Evolutionary conservation across 2,329 filamentous ascomycete species (phyloP).

Genomic region (Aspergillus unguis): DNA sequence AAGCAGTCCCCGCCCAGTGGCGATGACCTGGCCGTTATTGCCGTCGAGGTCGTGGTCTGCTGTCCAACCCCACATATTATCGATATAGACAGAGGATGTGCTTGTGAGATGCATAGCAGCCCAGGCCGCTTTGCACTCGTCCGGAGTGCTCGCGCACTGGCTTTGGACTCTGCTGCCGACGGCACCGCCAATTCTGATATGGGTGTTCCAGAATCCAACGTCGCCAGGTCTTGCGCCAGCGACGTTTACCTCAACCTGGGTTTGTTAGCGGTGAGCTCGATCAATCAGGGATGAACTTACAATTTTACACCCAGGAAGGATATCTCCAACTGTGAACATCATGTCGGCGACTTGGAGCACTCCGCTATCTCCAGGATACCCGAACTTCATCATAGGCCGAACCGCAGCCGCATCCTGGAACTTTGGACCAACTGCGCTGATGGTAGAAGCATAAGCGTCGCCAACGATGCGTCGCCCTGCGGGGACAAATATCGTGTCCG

Average conservation of each 20-base stretch:
- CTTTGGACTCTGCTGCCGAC: conserved; percentile 39
- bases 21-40: conserved; percentile 26
- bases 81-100: conserved; percentile 50
- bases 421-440: conserved; percentile 47
- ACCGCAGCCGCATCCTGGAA: conserved; percentile 46
- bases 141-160: conserved; percentile 33
- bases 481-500: conserved; percentile 47
- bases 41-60: conserved; percentile 50
- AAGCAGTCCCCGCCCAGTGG: conserved; percentile 40
- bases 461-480: conserved; percentile 52
- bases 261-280: not conserved
- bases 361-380: conserved; percentile 48
- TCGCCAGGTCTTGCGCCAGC: conserved; percentile 46
- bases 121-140: conserved; percentile 48
- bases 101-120: conserved; percentile 50
- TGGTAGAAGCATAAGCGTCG: conserved; percentile 50
- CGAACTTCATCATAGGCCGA: conserved; percentile 50
- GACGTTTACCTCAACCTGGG: conserved; percentile 50
- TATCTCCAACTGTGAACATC: conserved; percentile 49
- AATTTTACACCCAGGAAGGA: conserved; percentile 44
- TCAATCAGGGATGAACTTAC: conserved; percentile 11
- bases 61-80: conserved; percentile 53
- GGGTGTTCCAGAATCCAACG: conserved; percentile 51
- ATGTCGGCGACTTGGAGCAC: conserved; percentile 51
- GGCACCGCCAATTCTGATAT: conserved; percentile 48